Evolutionary conservation across 352 stramenopile species (phyloP), one percentile per base, ranked within the genome.

Genomic region (Pythium aphanidermatum): DNA sequence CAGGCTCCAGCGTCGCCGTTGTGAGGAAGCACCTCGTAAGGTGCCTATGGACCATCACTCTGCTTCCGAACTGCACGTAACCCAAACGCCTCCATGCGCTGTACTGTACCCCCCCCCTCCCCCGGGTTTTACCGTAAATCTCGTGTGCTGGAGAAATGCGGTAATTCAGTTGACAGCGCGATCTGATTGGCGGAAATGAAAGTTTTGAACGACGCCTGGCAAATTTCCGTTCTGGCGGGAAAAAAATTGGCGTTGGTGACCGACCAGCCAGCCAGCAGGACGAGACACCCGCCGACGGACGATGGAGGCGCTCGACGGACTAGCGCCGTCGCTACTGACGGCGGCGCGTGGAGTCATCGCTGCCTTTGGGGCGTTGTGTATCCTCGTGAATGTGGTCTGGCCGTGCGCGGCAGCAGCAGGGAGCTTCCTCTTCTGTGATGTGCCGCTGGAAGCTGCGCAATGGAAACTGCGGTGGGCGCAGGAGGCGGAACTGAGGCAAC

Each of bases 31-130:
- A n/a, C n/a, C n/a, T n/a, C n/a, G n/a, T n/a, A n/a, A n/a, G n/a
- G 17, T 50, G 42, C 23, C 23, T 8, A 26, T 31, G 17, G 51
- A 58, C 51, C 41, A 58, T 52, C 51, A 58, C 51, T 58, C 51
- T 52, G 40, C 17, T 16, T 13, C 21, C 35, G 45, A 39, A 38
- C 41, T 24, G 11, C 17, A 25, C 29, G 39, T 46, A 46, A 45
- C 38, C 38, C 38, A 46, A n/a, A n/a, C n/a, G n/a, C n/a, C n/a
- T n/a, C n/a, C n/a, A n/a, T n/a, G n/a, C n/a, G n/a, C n/a, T n/a
- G n/a, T n/a, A n/a, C n/a, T n/a, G n/a, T n/a, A n/a, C n/a, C n/a
- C n/a, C n/a, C n/a, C n/a, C n/a, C n/a, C n/a, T n/a, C n/a, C n/a
- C n/a, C n/a, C n/a, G n/a, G n/a, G 14, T 14, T 45, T 48, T 48